Conservation (phyloP, 805 yeast genomes). For the Zygosaccharomyces bisporus region DNA sequence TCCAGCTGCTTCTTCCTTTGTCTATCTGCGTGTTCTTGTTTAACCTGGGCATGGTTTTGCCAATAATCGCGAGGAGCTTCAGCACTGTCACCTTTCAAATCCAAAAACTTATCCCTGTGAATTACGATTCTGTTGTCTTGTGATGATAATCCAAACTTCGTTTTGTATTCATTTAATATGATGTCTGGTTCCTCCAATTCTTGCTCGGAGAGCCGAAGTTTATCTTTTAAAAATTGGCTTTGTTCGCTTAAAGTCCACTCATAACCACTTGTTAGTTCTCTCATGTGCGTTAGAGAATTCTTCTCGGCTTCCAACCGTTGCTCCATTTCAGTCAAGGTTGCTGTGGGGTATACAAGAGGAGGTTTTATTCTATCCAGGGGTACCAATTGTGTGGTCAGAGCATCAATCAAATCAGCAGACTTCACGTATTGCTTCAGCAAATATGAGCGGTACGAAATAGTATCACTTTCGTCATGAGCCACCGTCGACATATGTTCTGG, state of each 20-base stretch:
- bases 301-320: conserved; percentile 16
- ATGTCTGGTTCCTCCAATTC: conserved; percentile 3
- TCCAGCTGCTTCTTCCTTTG: conserved; percentile 15
- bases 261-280: conserved; percentile 8
- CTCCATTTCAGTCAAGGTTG: conserved; percentile 13
- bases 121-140: conserved; percentile 21
- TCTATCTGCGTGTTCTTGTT: conserved; percentile 15
- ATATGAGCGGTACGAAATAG: conserved; percentile 30
- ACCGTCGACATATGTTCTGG: conserved; percentile 28
- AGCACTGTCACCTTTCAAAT: conserved; percentile 19
- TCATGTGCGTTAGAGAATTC: conserved; percentile 11
- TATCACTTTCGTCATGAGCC: conserved; percentile 36
- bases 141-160: conserved; percentile 13
- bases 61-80: conserved; percentile 35
- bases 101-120: conserved; percentile 21
- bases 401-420: conserved; percentile 24
- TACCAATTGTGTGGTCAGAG: conserved; percentile 24
- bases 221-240: conserved; percentile 12
- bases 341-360: conserved; percentile 15
- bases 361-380: conserved; percentile 24
- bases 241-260: conserved; percentile 8
- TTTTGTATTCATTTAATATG: conserved; percentile 14
- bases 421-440: conserved; percentile 26
- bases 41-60: conserved; percentile 22
- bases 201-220: conserved; percentile 9